phyloP scores from a whole-genome alignment of 805 yeast species.

The Monosporozyma yasuniensis region DNA sequence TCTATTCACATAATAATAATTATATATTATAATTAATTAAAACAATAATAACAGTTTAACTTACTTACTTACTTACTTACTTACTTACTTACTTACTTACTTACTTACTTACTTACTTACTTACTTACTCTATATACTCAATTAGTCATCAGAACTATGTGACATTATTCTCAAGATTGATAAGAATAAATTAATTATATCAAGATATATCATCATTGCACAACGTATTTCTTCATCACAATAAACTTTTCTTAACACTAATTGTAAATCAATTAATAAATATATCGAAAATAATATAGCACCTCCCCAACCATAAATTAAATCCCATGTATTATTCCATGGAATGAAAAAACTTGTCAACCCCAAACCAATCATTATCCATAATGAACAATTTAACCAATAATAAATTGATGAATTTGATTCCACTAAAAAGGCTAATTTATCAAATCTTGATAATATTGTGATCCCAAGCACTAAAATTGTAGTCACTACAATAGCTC shows the following conservation, averaged over 20 bases:
- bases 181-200: slow-evolving; percentile 71
- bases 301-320: slow-evolving; percentile 62
- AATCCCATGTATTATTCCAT: slow-evolving; percentile 49
- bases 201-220: slow-evolving; percentile 69
- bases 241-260: slow-evolving; percentile 61
- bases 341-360: slow-evolving; percentile 50
- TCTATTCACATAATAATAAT: neutral
- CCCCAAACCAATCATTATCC: slow-evolving; percentile 65
- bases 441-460: slow-evolving; percentile 64
- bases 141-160: slow-evolving; percentile 15
- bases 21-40: neutral
- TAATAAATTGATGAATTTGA: slow-evolving; percentile 30
- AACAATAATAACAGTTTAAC: neutral
- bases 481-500: slow-evolving; percentile 61
- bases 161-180: slow-evolving; percentile 58
- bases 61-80: neutral
- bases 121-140: neutral
- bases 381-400: slow-evolving; percentile 43
- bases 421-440: slow-evolving; percentile 20
- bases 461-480: slow-evolving; percentile 72
- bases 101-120: too few relatives aligned
- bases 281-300: slow-evolving; percentile 66
- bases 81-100: neutral
- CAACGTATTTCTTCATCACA: slow-evolving; percentile 84
- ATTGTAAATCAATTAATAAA: slow-evolving; percentile 73